phyloP scores from a whole-genome alignment of 202 grass and related monocot species.

The Dendrocalamus latiflorus region DNA sequence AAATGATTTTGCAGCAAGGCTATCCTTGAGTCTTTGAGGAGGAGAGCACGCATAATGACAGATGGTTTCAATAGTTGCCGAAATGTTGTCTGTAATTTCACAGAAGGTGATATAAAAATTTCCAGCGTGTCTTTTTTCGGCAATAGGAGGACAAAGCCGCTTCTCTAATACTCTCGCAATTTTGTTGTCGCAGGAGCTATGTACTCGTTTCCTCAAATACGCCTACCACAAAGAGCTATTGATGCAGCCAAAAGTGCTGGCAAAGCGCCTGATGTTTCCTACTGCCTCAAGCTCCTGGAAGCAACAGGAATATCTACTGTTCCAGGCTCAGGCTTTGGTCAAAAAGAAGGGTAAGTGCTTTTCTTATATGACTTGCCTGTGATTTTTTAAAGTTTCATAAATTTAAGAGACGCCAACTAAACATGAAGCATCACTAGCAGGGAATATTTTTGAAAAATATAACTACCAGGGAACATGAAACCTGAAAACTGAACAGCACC shows the following conservation, averaged over 20 bases:
- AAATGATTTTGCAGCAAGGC: conserved; percentile 60
- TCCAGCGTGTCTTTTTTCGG: not conserved
- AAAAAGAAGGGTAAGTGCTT: conserved; percentile 87
- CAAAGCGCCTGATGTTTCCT: conserved; percentile 92
- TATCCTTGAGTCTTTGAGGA: conserved; percentile 79
- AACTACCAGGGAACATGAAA: not conserved
- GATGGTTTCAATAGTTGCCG: conserved; percentile 98
- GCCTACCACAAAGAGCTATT: conserved; percentile 75
- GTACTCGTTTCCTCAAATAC: conserved; percentile 99
- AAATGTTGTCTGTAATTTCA: conserved; percentile 96
- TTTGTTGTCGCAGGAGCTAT: conserved; percentile 76
- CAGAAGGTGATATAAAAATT: conserved; percentile 58
- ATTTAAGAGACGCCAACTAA: not conserved
- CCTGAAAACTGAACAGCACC: not conserved
- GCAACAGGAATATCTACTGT: conserved; percentile 97
- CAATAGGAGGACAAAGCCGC: not conserved
- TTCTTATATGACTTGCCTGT: not conserved
- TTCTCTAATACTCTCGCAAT: conserved; percentile 9
- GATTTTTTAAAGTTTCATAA: not conserved
- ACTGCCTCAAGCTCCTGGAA: conserved; percentile 97
- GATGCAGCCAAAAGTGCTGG: conserved; percentile 72
- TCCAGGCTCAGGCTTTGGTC: conserved; percentile 94
- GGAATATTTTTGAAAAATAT: no score
- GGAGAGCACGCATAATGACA: conserved; percentile 90
- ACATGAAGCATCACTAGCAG: not conserved